Conservation (phyloP, 2,329 filamentous ascomycete genomes). For the Blastomyces parvus region DNA sequence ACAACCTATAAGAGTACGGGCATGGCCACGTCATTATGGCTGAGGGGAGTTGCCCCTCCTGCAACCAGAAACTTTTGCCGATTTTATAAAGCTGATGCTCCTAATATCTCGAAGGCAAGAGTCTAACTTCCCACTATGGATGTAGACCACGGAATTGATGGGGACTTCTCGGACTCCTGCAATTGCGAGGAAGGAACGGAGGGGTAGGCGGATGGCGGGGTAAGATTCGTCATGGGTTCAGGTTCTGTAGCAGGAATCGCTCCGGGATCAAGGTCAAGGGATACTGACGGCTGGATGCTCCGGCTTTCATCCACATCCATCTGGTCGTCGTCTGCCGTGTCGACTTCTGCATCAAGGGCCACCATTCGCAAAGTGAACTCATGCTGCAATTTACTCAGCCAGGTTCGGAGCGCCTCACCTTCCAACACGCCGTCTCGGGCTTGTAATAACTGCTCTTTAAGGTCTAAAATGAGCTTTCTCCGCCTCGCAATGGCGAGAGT, state of each 20-base stretch:
- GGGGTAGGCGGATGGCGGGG: not conserved
- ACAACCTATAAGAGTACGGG: not conserved
- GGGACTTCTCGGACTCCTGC: not conserved
- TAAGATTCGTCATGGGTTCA: not conserved
- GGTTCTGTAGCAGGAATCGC: not conserved
- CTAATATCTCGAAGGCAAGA: not conserved
- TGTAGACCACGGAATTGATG: not conserved
- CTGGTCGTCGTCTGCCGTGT: slow-evolving; percentile 8
- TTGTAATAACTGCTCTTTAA: slow-evolving; percentile 64
- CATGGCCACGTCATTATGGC: not conserved
- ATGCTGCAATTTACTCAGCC: slow-evolving; percentile 58
- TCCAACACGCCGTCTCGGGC: slow-evolving; percentile 57
- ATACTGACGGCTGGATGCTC: not conserved
- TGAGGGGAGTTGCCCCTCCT: not conserved
- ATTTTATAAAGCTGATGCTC: not conserved
- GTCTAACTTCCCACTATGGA: not conserved
- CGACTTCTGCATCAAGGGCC: slow-evolving; percentile 38
- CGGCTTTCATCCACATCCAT: slow-evolving; percentile 7
- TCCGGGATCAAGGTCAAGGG: slow-evolving; percentile 6
- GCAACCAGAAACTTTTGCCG: not conserved
- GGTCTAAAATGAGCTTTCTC: slow-evolving; percentile 61
- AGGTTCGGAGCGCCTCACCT: slow-evolving; percentile 51
- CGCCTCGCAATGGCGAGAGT: slow-evolving; percentile 52
- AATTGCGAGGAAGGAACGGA: not conserved
- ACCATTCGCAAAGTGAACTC: slow-evolving; percentile 68